Base-by-base conservation (phyloP, 2,329 filamentous ascomycete genomes). In the Epichloe sp. region DNA sequence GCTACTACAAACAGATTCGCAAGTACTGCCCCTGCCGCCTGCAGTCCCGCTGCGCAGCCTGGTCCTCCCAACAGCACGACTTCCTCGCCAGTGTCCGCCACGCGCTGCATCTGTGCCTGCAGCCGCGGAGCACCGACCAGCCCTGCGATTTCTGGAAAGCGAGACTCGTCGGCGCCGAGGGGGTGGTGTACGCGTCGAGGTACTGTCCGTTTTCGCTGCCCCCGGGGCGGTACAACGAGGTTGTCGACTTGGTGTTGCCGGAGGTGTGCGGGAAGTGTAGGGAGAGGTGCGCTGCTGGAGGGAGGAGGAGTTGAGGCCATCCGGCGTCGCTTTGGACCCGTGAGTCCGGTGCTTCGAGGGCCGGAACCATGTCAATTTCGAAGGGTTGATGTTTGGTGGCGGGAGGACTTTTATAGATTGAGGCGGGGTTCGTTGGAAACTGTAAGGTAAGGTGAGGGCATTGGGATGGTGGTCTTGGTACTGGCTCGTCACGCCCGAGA, bases 1-100 rank as follows among this genome's bases (percentile, higher is more conserved):
- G 47, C 48, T 26, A 46, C 44, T 52, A n/a, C 45, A 44, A 34
- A 11, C 41, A 48, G 38, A 42, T 52, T 37, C 42, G 49, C 34
- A 31, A 47, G 14, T 47, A 19, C 21, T 50, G 50, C 49, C 42
- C 42, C 26, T 54, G 51, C 40, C 19, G 35, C 36, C 11, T 51
- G 3, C 34, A 41, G 38, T 14, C 12, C 35, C 15, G 47, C 41
- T 52, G 50, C 45, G 41, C 45, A 14, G 14, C 34, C 23, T 43
- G 50, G 36, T 19, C 49, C 5, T 5, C 8, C 34, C 19, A 43
- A 8, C 40, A 23, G 14, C 15, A 38, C 34, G 34, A 26, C 10
- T 47, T 47, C 11, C 11, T 52, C 5, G 21, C 45, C 21, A 37
- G 34, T 40, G 45, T n/a, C 17, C 40, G 41, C 15, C 49, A 44